These are phyloP conservation scores for Globisporangium emineosum DNA, from an alignment of 352 stramenopile species.

Conservation along the genomic window DNA sequence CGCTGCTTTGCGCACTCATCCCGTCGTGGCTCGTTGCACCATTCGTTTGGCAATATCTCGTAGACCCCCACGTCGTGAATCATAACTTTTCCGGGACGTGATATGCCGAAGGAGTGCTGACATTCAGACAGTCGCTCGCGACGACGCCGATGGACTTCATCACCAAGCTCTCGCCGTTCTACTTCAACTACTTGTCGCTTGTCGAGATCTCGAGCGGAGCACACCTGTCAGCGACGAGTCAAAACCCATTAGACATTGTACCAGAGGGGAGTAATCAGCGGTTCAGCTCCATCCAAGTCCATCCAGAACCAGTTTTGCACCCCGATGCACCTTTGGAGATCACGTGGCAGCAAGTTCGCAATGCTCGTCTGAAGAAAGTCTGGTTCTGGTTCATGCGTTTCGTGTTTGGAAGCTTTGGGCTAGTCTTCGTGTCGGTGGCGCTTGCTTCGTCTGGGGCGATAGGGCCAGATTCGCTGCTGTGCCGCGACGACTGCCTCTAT, in stretches of 20 bases:
- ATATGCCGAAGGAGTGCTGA: constrained; percentile 11
- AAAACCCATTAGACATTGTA: not conserved
- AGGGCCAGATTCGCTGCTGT: not conserved
- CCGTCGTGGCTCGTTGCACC: not conserved
- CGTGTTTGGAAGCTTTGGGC: not conserved
- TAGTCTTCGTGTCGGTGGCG: not conserved
- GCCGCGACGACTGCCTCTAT: not conserved
- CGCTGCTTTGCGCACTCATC: constrained; percentile 9
- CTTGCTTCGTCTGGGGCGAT: not conserved
- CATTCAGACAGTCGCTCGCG: constrained; percentile 11
- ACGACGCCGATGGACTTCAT: constrained; percentile 2
- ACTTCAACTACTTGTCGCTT: constrained; percentile 13
- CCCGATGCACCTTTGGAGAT: not conserved
- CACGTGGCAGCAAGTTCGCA: not conserved
- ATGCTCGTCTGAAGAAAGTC: not conserved
- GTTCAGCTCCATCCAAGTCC: not conserved
- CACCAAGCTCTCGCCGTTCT: constrained; percentile 11
- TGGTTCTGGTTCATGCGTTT: constrained; percentile 1
- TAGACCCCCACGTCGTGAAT: not conserved
- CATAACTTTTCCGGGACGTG: constrained; percentile 10
- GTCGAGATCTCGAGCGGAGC: constrained; percentile 9
- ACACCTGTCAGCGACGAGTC: not conserved
- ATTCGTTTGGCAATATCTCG: constrained; percentile 3
- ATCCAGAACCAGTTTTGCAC: not conserved
- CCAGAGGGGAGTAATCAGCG: not conserved